These are phyloP conservation scores for Thyridium curvatum DNA, from an alignment of 2,329 filamentous ascomycete species.

Conservation along the genomic window DNA sequence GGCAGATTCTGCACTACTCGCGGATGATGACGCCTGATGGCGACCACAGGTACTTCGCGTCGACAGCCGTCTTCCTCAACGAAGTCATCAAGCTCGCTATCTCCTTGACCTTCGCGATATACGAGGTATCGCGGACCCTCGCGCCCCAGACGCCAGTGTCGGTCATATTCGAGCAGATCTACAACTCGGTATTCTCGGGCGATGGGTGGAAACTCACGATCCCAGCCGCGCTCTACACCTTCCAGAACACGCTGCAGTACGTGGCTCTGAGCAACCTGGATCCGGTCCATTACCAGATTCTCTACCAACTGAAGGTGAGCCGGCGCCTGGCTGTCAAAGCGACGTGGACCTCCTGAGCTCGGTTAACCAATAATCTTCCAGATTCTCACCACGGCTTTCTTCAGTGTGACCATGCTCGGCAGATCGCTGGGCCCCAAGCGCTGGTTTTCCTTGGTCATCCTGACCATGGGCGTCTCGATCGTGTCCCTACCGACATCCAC, in stretches of 20 bases:
- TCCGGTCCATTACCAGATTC: conserved; percentile 86
- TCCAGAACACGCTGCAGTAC: conserved; percentile 93
- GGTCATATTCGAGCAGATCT: conserved; percentile 73
- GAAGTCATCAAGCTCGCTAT: conserved; percentile 87
- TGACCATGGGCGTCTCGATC: conserved; percentile 77
- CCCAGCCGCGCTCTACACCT: conserved; percentile 79
- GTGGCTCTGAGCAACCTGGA: conserved; percentile 86
- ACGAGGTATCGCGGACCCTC: conserved; percentile 74
- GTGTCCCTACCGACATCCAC: conserved; percentile 69
- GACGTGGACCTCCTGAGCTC: conserved; percentile 5
- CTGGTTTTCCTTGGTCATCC: conserved; percentile 73
- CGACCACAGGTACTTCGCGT: conserved; percentile 86
- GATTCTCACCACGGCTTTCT: conserved; percentile 84
- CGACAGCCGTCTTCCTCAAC: conserved; percentile 88
- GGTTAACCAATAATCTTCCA: conserved; percentile 15
- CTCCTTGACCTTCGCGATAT: conserved; percentile 78
- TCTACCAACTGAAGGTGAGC: conserved; percentile 81
- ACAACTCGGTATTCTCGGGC: conserved; percentile 73
- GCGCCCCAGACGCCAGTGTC: conserved; percentile 76
- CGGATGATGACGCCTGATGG: conserved; percentile 81
- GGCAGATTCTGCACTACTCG: conserved; percentile 86
- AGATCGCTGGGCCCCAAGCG: conserved; percentile 64
- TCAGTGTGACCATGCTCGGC: conserved; percentile 73
- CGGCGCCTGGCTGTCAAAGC: neutral
- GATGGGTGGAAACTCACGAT: conserved; percentile 95